Base-by-base conservation (phyloP, 495 filamentous ascomycete genomes). In the Aspergillus conjunctus region DNA sequence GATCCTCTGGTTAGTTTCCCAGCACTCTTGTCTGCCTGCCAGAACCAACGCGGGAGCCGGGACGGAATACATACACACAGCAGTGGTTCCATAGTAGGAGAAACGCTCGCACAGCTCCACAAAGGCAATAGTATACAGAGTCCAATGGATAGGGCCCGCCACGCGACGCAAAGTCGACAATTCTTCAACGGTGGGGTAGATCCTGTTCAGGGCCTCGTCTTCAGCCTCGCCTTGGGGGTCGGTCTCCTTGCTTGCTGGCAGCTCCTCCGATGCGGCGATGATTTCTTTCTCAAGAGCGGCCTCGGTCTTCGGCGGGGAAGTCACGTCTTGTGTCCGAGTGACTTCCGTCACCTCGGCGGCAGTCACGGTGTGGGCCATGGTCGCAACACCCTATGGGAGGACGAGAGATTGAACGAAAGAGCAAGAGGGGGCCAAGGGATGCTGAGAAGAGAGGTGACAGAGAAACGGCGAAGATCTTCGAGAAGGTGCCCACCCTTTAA, bases 71-170 rank as follows among this genome's bases (percentile, higher is more conserved):
- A 61, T 78, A 88, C 85, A 89, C 50, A 91, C 86, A 41, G 84
- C 85, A 20, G 83, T 88, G 14, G 87, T 89, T 55, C 89, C 90
- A 68, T 91, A 91, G 77, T 89, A 92, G 9, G 86, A 88, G 75
- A 91, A 90, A 37, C 89, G 86, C 77, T 93, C 90, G 74, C 84
- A 88, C 58, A 91, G 70, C 73, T 93, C 90, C 51, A 91, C 83
- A 63, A 91, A 87, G 20, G 86, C 88, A 54, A 93, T 81, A 21
- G 86, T 87, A 66, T 85, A 92, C 8, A 81, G 80, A 14, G 74
- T 81, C 78, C 77, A 86, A 18, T 87, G 88, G 31, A 93, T 80
- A 37, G 76, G 78, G 44, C 83, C 89, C 14, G 88, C 76, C 1
- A 92, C 79, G 41, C 89, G 84, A 22, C 81, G 85, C 8, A 92